Base-by-base conservation (phyloP, 1,139 yeast species). In the Yamadazyma aaseri region DNA sequence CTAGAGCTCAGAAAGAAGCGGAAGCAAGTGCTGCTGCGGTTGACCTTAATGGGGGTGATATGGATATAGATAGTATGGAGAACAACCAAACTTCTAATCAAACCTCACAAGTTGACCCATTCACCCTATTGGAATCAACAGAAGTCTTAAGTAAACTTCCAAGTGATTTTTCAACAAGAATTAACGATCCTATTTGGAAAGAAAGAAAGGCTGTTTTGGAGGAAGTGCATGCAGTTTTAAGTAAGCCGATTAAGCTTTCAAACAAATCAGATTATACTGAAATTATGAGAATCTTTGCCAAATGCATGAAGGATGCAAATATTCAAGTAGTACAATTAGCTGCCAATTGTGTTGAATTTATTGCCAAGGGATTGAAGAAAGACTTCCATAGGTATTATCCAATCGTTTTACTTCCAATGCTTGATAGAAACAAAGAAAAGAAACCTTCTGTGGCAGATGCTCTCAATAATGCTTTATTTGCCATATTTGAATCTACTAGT, bases 371-470 rank as follows among this genome's bases (percentile, higher is more conserved):
- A 1, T 65, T 90, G 32, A 73, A 83, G 33, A 45, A 53, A 2
- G 58, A 65, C 18, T 81, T 85, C 59, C 65, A 66, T 30, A 68
- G 64, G 44, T 87, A 86, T 55, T 72, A 71, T 30, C 44, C 66
- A 0, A 50, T 72, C 1, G 70, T 87, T 2, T 60, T 87, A 11
- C 62, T 65, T 1, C 82, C 95, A 0, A 62, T 86, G 42, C 61
- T 92, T 29, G 97, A 89, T 45, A 73, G 97, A 48, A 77, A 87
- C 10, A 90, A 89, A 53, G 98, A 92, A 56, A 87, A 86, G 64
- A 92, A 92, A 51, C 81, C 77, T 10, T 65, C 82, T 2, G 94
- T 87, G 1, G 68, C 86, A 2, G 87, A 80, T 21, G 84, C 95
- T 1, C 65, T 92, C 20, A 66, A 70, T 16, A 62, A 58, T 29